Evolutionary conservation across 768 basidiomycete species (phyloP), one percentile per base, ranked within the genome.

Genomic region (Antrodiella citrinella): DNA sequence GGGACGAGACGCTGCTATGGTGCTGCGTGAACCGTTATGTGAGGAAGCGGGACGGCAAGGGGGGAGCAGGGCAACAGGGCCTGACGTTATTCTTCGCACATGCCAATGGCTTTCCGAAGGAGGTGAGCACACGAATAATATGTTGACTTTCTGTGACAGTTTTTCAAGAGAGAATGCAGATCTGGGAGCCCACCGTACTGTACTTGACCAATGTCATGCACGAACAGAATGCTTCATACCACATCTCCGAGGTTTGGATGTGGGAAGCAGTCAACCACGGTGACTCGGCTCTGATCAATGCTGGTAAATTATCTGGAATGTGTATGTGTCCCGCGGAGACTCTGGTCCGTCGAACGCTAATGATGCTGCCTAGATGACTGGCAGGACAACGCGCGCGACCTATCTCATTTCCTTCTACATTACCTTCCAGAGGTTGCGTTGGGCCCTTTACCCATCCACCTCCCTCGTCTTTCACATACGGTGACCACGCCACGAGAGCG

Each of bases 21-120:
- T 81, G 77, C 47, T 82, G 77, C 47, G 61, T 82, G 26, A 89
- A 92, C 59, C 77, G 89, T 39, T 91, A 85, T 62, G 75, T 76
- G 23, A 71, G 71, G 57, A 65, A 63, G 41, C 68, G 61, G 5
- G 43, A 64, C 15, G 53, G 30, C 7, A 7, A 7, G 15, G 30
- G 30, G 7, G 15, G 7, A 7, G 7, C 30, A 15, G 35, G 35
- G 18, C 35, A 38, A 18, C 5, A 18, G 15, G 41, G 41, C 21
- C 5, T 87, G 9, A 94, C 90, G 0, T 65, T 94, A 47, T 76
- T 93, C 54, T 70, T 88, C 44, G 78, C 80, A 3, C 92, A 94
- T 62, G 90, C 89, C 2, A 94, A 90, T 64, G 91, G 93, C 1
- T 85, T 94, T 57, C 80, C 78, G 44, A 94, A 93, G 63, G 91